Base-by-base conservation (phyloP, 768 basidiomycete species). In the Trametes maxima region DNA sequence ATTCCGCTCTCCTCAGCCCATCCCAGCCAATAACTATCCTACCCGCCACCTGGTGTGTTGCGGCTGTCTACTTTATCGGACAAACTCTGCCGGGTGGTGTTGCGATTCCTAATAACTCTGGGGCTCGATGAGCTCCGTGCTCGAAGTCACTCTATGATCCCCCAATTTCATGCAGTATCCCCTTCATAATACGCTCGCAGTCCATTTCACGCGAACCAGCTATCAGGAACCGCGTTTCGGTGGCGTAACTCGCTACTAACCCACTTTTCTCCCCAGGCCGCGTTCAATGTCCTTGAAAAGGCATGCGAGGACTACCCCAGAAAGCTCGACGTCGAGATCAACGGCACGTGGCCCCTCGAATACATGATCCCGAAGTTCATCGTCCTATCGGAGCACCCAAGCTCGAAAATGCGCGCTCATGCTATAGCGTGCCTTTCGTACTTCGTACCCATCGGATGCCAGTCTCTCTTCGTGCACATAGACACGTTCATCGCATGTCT, bases 321-420 rank as follows among this genome's bases (percentile, higher is more conserved):
- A 65, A 95, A 96, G 79, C 84, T 98, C 77, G 94, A 97, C 75
- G 84, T 98, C 64, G 91, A 95, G 64, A 92, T 98, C 70, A 88
- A 88, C 68, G 96, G 96, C 54, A 86, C 88, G n/a, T 84, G 94
- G 51, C 94, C 95, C 0, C 85, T 99, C 67, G 94, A 98, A 76
- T 94, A 86, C 73, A 94, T 99, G 88, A 90, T 98, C 68, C 95
- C 95, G 57, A 94, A 95, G 74, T 96, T 98, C 78, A 85, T 99
- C 66, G 72, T 84, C 65, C 86, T 95, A 69, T 88, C 94, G 53
- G 91, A 94, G 64, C 94, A 98, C 65, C 83, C 85, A 0, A 85
- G 85, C 40, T 77, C 91, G 40, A 95, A 94, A 79, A 95, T 98
- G 84, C 90, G 96, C 59, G 85, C 91, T 25, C 92, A 95, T 74